These are phyloP conservation scores for Angomonas ambiguus DNA, from an alignment of 208 protist species.

Conservation along the genomic window DNA sequence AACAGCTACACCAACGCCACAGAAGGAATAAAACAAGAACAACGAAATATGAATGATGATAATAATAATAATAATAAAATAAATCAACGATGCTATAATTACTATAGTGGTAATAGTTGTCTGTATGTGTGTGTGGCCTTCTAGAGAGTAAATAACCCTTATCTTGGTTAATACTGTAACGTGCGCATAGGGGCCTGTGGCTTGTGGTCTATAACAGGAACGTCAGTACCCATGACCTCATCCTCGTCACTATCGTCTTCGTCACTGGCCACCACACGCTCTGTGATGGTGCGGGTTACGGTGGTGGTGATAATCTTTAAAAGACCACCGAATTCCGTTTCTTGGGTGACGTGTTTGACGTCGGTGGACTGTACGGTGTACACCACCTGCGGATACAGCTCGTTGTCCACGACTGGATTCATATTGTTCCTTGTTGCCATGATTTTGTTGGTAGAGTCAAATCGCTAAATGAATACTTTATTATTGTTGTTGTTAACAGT, in stretches of 20 bases:
- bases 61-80: slow-evolving; percentile 4
- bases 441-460: neutral
- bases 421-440: neutral
- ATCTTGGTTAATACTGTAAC: neutral
- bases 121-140: no score
- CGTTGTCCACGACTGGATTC: neutral
- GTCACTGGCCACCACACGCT: slow-evolving; percentile 49
- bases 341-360: slow-evolving; percentile 35
- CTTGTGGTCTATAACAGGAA: neutral
- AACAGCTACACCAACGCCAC: neutral
- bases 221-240: slow-evolving; percentile 11
- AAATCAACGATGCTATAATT: neutral
- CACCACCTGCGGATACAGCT: slow-evolving; percentile 12
- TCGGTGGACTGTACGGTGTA: slow-evolving; percentile 42
- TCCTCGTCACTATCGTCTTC: slow-evolving; percentile 46
- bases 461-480: neutral
- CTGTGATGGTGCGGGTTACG: slow-evolving; percentile 61
- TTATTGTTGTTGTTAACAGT: neutral
- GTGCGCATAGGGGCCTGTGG: neutral
- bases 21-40: neutral
- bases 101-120: no score
- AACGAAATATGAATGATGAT: neutral
- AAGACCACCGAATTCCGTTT: slow-evolving; percentile 54
- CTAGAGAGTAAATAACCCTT: no score
- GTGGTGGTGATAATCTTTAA: slow-evolving; percentile 65